A percentile compares a stretch with the other conserved stretches of the same genome.
Conservation (phyloP, 1,139 yeast species). For the Candida mesenterica region DNA sequence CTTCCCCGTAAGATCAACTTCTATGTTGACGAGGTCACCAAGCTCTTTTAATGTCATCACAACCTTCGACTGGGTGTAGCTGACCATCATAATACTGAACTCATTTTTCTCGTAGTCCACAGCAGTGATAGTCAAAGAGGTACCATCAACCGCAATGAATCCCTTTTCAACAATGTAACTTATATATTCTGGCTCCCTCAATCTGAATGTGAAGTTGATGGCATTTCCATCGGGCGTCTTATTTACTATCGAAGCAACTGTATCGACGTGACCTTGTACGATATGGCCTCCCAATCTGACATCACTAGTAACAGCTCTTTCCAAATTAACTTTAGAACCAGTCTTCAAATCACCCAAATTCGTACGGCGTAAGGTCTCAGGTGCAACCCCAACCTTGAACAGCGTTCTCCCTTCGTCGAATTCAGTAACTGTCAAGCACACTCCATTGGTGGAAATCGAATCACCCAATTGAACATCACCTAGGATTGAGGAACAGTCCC, state of each 20-base stretch:
- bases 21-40: conserved; percentile 77
- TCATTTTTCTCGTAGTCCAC: conserved; percentile 58
- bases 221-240: conserved; percentile 73
- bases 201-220: conserved; percentile 67
- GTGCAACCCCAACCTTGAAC: conserved; percentile 90
- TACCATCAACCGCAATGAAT: conserved; percentile 87
- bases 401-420: conserved; percentile 47
- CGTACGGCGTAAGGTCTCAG: conserved; percentile 85
- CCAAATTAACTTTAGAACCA: conserved; percentile 77
- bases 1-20: conserved; percentile 93
- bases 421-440: conserved; percentile 91
- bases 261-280: conserved; percentile 97
- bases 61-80: conserved; percentile 85
- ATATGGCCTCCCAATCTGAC: conserved; percentile 95
- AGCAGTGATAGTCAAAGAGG: conserved; percentile 83
- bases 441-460: conserved; percentile 87
- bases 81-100: conserved; percentile 87
- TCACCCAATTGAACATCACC: conserved; percentile 89
- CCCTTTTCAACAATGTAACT: conserved; percentile 91
- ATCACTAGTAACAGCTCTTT: conserved; percentile 81
- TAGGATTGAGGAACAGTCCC: conserved; percentile 61
- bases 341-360: conserved; percentile 59
- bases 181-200: conserved; percentile 63
- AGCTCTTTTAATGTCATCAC: conserved; percentile 61
- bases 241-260: conserved; percentile 66